Conservation (phyloP, 1,284 basidiomycete genomes). For the Irpex sp. region DNA sequence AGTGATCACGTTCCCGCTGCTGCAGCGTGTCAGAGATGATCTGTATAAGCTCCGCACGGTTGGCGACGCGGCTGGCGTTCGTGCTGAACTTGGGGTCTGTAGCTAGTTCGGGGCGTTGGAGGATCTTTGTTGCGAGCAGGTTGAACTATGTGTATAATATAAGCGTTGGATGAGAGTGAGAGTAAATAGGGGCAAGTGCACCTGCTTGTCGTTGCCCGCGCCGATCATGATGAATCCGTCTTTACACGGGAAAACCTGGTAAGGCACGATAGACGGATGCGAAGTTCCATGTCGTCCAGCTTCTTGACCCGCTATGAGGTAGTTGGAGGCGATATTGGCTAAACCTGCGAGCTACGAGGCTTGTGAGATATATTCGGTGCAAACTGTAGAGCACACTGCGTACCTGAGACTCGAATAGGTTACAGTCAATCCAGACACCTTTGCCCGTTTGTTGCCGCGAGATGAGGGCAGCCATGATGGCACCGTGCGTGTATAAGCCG, state of each 20-base stretch:
- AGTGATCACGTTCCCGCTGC: slow-evolving; percentile 59
- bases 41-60: slow-evolving; percentile 71
- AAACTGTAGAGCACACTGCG: not conserved
- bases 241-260: slow-evolving; percentile 87
- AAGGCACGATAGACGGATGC: slow-evolving; percentile 90
- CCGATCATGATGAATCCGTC: slow-evolving; percentile 94
- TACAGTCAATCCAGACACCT: slow-evolving; percentile 89
- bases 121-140: slow-evolving; percentile 56
- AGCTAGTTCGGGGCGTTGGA: slow-evolving; percentile 55
- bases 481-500: slow-evolving; percentile 91
- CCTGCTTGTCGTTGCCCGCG: slow-evolving; percentile 89
- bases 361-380: not conserved
- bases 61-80: slow-evolving; percentile 75
- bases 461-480: slow-evolving; percentile 87
- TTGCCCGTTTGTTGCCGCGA: slow-evolving; percentile 82
- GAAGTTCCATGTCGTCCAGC: slow-evolving; percentile 88
- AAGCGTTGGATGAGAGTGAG: not conserved
- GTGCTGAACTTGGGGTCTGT: slow-evolving; percentile 63
- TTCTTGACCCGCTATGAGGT: slow-evolving; percentile 84
- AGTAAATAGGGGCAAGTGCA: slow-evolving; percentile 27
- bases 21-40: slow-evolving; percentile 67
- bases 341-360: slow-evolving; percentile 76
- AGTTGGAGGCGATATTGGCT: slow-evolving; percentile 93
- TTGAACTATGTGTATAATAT: slow-evolving; percentile 52
- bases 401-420: slow-evolving; percentile 84